Evolutionary conservation across 352 stramenopile genomes (phyloP).

Genomic region (Phytophthora niederhauseri): DNA sequence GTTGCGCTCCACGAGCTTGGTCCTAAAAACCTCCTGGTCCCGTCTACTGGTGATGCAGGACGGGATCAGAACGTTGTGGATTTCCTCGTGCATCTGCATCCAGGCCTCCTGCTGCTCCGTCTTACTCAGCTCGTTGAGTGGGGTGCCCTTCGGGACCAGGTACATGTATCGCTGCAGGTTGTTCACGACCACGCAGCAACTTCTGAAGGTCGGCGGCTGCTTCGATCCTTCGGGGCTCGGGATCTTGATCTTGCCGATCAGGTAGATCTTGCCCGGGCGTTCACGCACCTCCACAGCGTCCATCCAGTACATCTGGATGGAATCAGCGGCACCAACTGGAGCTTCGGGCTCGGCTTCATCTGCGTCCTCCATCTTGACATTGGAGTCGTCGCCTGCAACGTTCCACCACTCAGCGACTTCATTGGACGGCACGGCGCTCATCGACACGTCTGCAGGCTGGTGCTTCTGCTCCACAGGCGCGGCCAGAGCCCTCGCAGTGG

Average conservation of each 20-base stretch:
- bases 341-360: conserved; percentile 38
- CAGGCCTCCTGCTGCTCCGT: conserved; percentile 89
- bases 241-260: conserved; percentile 97
- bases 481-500: conserved; percentile 62
- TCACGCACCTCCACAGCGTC: conserved; percentile 96
- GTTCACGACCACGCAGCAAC: conserved; percentile 96
- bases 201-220: conserved; percentile 82
- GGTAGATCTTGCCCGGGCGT: conserved; percentile 94
- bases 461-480: conserved; percentile 38
- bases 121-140: conserved; percentile 89
- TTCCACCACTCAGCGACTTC: conserved; percentile 89
- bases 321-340: conserved; percentile 49
- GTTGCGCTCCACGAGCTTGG: conserved; percentile 95
- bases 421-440: conserved; percentile 78
- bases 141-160: conserved; percentile 72
- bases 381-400: conserved; percentile 36
- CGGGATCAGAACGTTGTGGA: conserved; percentile 90
- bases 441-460: conserved; percentile 19
- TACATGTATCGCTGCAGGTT: conserved; percentile 97
- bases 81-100: conserved; percentile 91
- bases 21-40: conserved; percentile 91
- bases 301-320: conserved; percentile 97
- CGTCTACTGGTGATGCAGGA: conserved; percentile 75
- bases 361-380: conserved; percentile 26
- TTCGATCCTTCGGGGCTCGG: conserved; percentile 36